A percentile compares a stretch with the other conserved stretches of the same genome.
Evolutionary conservation across 345 rosid genomes (phyloP).

Genomic region (Xanthoceras sorbifolium): DNA sequence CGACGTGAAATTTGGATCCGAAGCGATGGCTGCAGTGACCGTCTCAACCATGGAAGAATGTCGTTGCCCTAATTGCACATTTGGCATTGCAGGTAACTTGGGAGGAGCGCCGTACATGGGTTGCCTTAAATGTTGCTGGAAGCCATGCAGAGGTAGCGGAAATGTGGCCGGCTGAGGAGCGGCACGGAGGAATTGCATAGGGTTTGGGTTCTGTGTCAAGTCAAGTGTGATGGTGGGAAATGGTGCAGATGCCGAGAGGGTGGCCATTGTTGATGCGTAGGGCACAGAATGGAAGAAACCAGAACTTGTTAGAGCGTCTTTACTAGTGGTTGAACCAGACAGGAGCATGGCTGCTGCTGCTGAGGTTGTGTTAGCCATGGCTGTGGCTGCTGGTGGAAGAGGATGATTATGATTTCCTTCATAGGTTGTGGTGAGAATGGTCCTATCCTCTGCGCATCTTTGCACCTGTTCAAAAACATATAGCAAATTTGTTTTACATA

Average conservation of each 20-base stretch:
- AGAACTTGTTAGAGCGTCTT: slow-evolving; percentile 45
- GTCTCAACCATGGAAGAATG: slow-evolving; percentile 62
- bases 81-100: slow-evolving; percentile 32
- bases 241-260: slow-evolving; percentile 75
- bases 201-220: slow-evolving; percentile 61
- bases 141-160: slow-evolving; percentile 51
- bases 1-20: slow-evolving; percentile 80
- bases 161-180: slow-evolving; percentile 33
- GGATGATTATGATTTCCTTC: slow-evolving; percentile 98
- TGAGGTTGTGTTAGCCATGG: slow-evolving; percentile 87
- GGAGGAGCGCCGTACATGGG: slow-evolving; percentile 30
- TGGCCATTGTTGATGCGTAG: slow-evolving; percentile 74
- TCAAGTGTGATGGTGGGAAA: slow-evolving; percentile 94
- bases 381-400: slow-evolving; percentile 85
- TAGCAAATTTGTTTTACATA: too few relatives aligned
- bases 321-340: slow-evolving; percentile 70
- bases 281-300: slow-evolving; percentile 51
- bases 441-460: slow-evolving; percentile 83
- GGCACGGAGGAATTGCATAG: slow-evolving; percentile 39
- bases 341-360: slow-evolving; percentile 89
- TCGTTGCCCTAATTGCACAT: slow-evolving; percentile 44
- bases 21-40: slow-evolving; percentile 70
- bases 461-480: slow-evolving; percentile 60
- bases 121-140: slow-evolving; percentile 37
- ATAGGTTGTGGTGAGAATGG: slow-evolving; percentile 77